Evolutionary conservation across 2,329 filamentous ascomycete genomes (phyloP), one percentile per base, ranked within the genome.

Genomic region (Botryosphaeria dothidea): DNA sequence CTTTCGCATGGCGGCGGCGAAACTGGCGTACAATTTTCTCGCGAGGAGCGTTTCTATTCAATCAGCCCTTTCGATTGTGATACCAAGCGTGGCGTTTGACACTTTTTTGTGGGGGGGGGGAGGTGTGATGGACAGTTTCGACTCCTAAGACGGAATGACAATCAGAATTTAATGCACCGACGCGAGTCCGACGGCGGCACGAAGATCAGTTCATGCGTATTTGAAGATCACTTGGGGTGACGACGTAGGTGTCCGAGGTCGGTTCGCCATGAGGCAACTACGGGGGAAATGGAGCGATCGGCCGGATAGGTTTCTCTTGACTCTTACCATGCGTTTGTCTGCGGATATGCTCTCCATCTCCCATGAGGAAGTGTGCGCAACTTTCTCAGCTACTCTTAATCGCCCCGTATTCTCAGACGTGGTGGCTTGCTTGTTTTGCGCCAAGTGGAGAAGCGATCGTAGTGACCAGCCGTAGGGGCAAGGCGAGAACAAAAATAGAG

Each of bases 1-100:
- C 27, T 25, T 25, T 34, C 36, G 57, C 57, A 61, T 61, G 43
- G 41, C 57, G 57, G 45, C 21, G 57, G 57, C 57, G 57, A 48
- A 60, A 48, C 54, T 7, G 36, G 25, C 54, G 38, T 58, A 45
- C 8, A 23, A 15, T 25, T 11, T 23, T 48, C 54, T 41, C 15
- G 38, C 23, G 19, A 4, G 23, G 45, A 62, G 21, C 29, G 46
- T 8, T 25, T 54, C n/a, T 45, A 21, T 25, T 45, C 36, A 25
- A 29, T 45, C 38, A 41, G 17, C 54, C 15, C 23, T 31, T n/a
- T 51, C 48, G 23, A 43, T 17, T n/a, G 17, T 58, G 34, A 43
- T 58, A 45, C 54, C 38, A 29, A 43, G 23, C 54, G 38, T 15
- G 54, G 54, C 54, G 54, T 58, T 58, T 23, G 13, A 41, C 34